Percentiles rank a stretch among this genome's conserved stretches.
These are phyloP conservation scores for Termitomyces sp. DNA, from an alignment of 768 basidiomycete genomes.

Conservation along the genomic window DNA sequence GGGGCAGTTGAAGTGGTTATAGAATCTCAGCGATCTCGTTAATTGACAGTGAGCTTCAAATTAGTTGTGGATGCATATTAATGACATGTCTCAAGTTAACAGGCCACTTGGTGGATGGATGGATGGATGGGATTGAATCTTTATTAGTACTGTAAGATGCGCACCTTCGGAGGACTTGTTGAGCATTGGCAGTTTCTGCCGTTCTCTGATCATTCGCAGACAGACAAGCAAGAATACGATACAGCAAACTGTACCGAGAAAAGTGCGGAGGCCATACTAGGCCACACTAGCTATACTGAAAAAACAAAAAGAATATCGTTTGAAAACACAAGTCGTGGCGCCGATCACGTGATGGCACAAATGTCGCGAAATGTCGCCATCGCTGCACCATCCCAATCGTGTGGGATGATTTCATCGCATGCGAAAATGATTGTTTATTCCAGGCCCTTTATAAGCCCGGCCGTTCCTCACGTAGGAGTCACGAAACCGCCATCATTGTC, in stretches of 20 bases:
- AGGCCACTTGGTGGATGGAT: too few species aligned
- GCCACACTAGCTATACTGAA: too few species aligned
- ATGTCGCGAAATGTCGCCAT: constrained; percentile 22
- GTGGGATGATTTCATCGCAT: neutral
- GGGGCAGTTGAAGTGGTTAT: neutral
- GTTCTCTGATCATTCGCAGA: neutral
- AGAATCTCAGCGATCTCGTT: neutral
- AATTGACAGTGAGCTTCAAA: neutral
- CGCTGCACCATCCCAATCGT: constrained; percentile 16
- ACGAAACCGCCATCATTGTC: constrained; percentile 4
- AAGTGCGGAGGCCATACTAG: neutral
- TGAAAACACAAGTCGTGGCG: neutral
- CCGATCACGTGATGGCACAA: constrained; percentile 5
- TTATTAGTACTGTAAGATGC: too few species aligned
- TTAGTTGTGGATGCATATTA: too few species aligned
- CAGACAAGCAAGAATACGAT: neutral
- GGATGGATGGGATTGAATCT: too few species aligned
- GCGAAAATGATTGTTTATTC: neutral
- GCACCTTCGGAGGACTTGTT: too few species aligned
- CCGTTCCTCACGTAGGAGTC: neutral
- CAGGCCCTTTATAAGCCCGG: neutral
- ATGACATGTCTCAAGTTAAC: neutral
- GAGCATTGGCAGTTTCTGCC: neutral
- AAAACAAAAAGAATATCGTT: neutral
- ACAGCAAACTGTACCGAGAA: neutral